Evolutionary conservation across 306 rosid species (phyloP), one percentile per base, ranked within the genome.

Genomic region (Arachis stenosperma): DNA sequence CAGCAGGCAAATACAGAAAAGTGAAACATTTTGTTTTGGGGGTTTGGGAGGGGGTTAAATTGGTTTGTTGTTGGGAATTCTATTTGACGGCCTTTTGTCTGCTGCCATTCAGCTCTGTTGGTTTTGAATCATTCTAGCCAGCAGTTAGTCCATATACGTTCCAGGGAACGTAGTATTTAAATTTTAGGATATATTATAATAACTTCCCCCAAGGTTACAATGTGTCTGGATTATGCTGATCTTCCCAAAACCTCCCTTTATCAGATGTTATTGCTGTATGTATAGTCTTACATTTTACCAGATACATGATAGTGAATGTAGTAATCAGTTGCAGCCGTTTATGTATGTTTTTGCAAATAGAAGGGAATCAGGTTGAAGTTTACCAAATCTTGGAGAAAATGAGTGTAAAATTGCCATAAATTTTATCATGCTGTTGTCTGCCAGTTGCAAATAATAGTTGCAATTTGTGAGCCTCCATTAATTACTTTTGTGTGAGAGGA

Each of bases 371-470:
- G 27, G 27, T 22, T 22, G 27, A 22, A 22, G 1, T 22, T 22
- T 22, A 22, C 4, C 37, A 33, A 33, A 33, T 33, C 37, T 33
- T 33, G 37, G 37, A 33, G 37, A 33, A 33, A 33, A 33, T 33
- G 37, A 33, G 37, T 33, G 37, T 33, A 33, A 33, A 2, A 2
- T 33, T 33, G 37, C 37, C 37, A 2, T 33, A 2, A 33, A 33
- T 61, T 77, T 69, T 77, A 7, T 62, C 65, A 53, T 69, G 52
- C 55, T 61, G 36, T 40, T 69, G 50, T 64, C 30, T 43, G 75
- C 50, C 47, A 50, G 63, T 69, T 50, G 41, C 65, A 22, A 46
- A 30, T 75, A 69, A 41, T n/a, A 9, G 53, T 69, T 77, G 11
- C 33, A 63, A 77, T 44, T 9, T 62, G 48, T 52, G 75, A 41